phyloP scores from a whole-genome alignment of 2,329 filamentous ascomycete species.

The Pyrenochaeta sp. region DNA sequence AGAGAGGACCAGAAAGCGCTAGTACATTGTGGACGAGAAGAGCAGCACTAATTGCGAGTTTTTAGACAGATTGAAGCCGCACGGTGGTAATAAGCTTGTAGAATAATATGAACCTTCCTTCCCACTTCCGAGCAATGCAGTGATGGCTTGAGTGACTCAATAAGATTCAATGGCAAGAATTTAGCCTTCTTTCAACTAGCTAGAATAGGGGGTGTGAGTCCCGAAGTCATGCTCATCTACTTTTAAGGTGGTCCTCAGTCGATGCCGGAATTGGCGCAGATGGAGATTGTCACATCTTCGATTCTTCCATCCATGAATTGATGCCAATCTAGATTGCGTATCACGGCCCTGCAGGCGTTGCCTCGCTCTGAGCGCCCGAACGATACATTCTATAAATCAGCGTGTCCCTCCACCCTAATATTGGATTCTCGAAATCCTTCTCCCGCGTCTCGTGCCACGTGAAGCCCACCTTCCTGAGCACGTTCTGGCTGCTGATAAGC shows the following conservation, averaged over 20 bases:
- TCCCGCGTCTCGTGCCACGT: conserved; percentile 55
- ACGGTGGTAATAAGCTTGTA: conserved; percentile 2
- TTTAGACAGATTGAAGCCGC: neutral
- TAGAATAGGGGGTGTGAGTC: too few relatives aligned
- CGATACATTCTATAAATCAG: conserved; percentile 46
- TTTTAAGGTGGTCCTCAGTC: too few relatives aligned
- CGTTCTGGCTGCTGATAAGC: conserved; percentile 64
- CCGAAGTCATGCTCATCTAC: too few relatives aligned
- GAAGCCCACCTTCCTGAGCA: conserved; percentile 67
- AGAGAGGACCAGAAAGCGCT: conserved; percentile 12
- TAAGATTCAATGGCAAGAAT: too few relatives aligned
- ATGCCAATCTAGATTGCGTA: neutral
- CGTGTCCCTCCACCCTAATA: conserved; percentile 47
- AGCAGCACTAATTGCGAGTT: neutral
- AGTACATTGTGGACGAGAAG: conserved; percentile 10
- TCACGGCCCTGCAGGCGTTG: neutral
- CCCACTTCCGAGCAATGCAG: neutral
- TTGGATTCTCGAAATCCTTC: conserved; percentile 50
- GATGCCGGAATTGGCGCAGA: too few relatives aligned
- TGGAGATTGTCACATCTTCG: neutral
- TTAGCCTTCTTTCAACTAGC: too few relatives aligned
- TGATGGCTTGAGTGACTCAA: too few relatives aligned
- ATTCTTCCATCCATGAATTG: neutral
- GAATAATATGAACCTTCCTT: conserved; percentile 1
- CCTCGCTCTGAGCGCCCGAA: conserved; percentile 8